Evolutionary conservation across 1,284 basidiomycete genomes (phyloP).

Genomic region (Ganoderma leucocontextum): DNA sequence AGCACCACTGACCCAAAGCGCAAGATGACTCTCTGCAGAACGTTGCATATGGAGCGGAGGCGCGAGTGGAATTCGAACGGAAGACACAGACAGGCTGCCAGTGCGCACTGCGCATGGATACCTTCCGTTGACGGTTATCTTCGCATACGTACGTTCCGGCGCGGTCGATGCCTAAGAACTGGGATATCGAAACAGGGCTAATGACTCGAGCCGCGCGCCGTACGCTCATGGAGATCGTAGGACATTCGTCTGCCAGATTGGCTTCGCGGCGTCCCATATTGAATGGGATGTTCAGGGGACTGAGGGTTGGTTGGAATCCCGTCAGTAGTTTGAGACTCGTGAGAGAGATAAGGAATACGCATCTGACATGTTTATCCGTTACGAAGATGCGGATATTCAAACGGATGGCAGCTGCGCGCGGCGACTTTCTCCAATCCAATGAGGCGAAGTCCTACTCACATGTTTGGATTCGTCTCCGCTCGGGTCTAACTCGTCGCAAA

Average conservation of each 20-base stretch:
- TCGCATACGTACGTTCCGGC: background rate
- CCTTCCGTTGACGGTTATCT: background rate
- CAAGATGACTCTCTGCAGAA: background rate
- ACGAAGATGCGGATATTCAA: background rate
- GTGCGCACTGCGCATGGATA: too few species aligned
- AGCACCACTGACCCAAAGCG: background rate
- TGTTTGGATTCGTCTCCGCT: background rate
- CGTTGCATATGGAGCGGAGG: background rate
- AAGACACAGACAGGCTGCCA: background rate
- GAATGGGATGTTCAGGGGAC: background rate
- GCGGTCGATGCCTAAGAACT: background rate
- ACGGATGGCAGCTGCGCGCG: background rate
- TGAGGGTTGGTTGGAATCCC: background rate
- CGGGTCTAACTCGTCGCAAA: background rate
- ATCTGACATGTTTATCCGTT: conserved; percentile 1
- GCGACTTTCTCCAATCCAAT: background rate
- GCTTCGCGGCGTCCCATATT: background rate
- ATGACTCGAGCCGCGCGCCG: background rate
- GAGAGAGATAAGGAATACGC: background rate
- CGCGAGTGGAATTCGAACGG: conserved; percentile 1
- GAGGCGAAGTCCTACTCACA: background rate
- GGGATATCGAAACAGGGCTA: background rate
- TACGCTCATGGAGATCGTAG: background rate
- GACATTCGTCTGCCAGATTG: background rate
- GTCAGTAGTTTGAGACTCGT: background rate